These are phyloP conservation scores for Paramecium bursaria DNA, from an alignment of 73 alveolate species.

Conservation along the genomic window DNA sequence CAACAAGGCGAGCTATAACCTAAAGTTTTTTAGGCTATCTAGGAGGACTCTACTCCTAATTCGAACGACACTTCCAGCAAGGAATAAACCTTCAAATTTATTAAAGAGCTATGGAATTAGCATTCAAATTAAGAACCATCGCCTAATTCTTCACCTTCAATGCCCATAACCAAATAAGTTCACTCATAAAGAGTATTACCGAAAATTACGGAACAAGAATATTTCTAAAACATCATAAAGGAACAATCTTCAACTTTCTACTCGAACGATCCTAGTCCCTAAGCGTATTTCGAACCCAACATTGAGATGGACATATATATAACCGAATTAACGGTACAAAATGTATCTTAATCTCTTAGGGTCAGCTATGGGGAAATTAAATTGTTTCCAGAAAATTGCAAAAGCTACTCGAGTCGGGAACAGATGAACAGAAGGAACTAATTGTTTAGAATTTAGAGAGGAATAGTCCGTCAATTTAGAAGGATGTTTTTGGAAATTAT, in stretches of 20 bases:
- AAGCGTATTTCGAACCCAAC: slow-evolving; percentile 37
- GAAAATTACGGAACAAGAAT: too few relatives aligned
- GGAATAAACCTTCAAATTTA: slow-evolving; percentile 14
- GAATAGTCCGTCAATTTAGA: slow-evolving; percentile 16
- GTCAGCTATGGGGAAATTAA: slow-evolving; percentile 40
- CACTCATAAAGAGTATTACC: too few relatives aligned
- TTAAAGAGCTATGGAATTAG: slow-evolving; percentile 50
- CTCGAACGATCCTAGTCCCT: slow-evolving; percentile 53
- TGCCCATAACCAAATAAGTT: too few relatives aligned
- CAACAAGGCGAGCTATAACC: neutral
- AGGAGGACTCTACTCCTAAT: slow-evolving; percentile 17
- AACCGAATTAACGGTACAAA: slow-evolving; percentile 10
- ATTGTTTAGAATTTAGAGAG: slow-evolving; percentile 18
- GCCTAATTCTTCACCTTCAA: too few relatives aligned
- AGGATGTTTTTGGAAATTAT: slow-evolving; percentile 50
- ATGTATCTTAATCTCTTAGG: slow-evolving; percentile 12
- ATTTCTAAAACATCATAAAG: too few relatives aligned
- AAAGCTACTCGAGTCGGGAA: slow-evolving; percentile 15
- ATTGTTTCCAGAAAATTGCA: slow-evolving; percentile 26
- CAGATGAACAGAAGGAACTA: slow-evolving; percentile 8
- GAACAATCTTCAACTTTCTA: too few relatives aligned
- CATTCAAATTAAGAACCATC: too few relatives aligned
- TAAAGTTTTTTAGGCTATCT: neutral
- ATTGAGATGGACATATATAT: slow-evolving; percentile 33
- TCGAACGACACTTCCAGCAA: slow-evolving; percentile 35